Percentiles rank a stretch among this genome's conserved stretches.
These are phyloP conservation scores for Lodderomyces elongisporus DNA, from an alignment of 1,139 yeast genomes.

Conservation along the genomic window DNA sequence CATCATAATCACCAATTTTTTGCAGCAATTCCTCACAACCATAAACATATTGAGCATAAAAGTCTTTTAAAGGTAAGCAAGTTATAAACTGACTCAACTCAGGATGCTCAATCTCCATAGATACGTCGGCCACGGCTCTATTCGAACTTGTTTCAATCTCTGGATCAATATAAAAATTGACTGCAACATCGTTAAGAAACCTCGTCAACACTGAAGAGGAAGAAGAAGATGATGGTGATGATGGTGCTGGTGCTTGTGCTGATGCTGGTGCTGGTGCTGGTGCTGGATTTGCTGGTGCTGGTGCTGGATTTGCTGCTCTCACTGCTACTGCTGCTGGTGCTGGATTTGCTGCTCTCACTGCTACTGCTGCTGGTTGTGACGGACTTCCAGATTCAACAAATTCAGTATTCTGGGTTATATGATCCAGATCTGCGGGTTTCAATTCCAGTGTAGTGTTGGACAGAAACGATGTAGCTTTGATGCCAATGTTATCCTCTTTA, in stretches of 20 bases:
- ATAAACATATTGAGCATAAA: not conserved
- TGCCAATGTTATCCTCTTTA: no score
- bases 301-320: not conserved
- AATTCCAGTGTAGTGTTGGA: no score
- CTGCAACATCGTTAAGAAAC: slow-evolving; percentile 44
- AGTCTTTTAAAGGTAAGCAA: slow-evolving; percentile 21
- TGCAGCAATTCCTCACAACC: slow-evolving; percentile 29
- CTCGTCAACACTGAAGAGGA: slow-evolving; percentile 31
- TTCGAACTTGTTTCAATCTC: slow-evolving; percentile 31
- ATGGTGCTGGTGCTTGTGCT: not conserved
- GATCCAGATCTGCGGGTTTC: no score
- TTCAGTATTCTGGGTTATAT: not conserved
- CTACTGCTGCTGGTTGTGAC: not conserved
- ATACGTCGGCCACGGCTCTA: no score
- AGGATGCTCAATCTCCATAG: no score
- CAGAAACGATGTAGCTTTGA: no score
- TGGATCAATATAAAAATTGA: slow-evolving; percentile 50
- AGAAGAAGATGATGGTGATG: slow-evolving; percentile 1
- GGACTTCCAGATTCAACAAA: not conserved
- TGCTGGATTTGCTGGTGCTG: slow-evolving; percentile 10
- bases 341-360: not conserved
- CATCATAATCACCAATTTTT: slow-evolving; percentile 47
- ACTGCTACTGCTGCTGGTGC: not conserved
- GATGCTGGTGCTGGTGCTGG: not conserved
- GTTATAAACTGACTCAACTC: slow-evolving; percentile 25